These are phyloP conservation scores for Globisporangium apiculatum DNA, from an alignment of 352 stramenopile species.

Conservation along the genomic window DNA sequence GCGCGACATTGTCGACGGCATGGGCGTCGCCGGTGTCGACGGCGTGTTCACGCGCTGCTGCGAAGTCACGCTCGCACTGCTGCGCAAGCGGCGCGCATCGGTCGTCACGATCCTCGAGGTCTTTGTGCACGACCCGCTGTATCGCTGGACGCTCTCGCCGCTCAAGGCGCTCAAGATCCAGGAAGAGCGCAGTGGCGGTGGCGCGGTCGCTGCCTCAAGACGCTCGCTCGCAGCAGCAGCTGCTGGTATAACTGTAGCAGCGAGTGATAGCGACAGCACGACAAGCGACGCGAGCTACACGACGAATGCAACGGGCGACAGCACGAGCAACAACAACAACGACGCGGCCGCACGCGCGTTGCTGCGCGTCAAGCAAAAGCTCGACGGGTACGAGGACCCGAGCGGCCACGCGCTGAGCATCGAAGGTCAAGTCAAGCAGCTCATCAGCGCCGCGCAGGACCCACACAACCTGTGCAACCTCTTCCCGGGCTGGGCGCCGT, in stretches of 20 bases:
- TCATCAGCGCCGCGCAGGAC: slow-evolving; percentile 95
- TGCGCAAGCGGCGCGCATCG: slow-evolving; percentile 91
- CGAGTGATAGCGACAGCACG: slow-evolving; percentile 9
- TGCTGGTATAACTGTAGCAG: slow-evolving; percentile 13
- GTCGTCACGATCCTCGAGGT: slow-evolving; percentile 98
- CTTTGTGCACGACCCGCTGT: slow-evolving; percentile 98
- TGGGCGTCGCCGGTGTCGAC: slow-evolving; percentile 95
- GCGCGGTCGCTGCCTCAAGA: slow-evolving; percentile 3
- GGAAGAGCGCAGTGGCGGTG: slow-evolving; percentile 29
- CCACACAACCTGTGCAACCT: slow-evolving; percentile 94
- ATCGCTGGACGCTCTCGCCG: slow-evolving; percentile 95
- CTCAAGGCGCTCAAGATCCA: slow-evolving; percentile 84
- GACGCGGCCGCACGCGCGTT: slow-evolving; percentile 92
- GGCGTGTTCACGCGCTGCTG: slow-evolving; percentile 94
- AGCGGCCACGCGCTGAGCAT: slow-evolving; percentile 95
- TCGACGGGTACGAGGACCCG: slow-evolving; percentile 97
- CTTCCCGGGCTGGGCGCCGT: slow-evolving; percentile 96
- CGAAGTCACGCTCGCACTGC: slow-evolving; percentile 88
- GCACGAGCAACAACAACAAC: slow-evolving; percentile 31
- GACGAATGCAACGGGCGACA: not conserved
- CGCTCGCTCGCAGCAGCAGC: slow-evolving; percentile 3
- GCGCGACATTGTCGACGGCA: slow-evolving; percentile 98
- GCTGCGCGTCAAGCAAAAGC: slow-evolving; percentile 96
- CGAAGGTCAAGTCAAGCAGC: slow-evolving; percentile 96
- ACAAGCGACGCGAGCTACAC: not conserved